These are phyloP conservation scores for Wickerhamiella musiphila DNA, from an alignment of 805 yeast genomes.

Conservation along the genomic window DNA sequence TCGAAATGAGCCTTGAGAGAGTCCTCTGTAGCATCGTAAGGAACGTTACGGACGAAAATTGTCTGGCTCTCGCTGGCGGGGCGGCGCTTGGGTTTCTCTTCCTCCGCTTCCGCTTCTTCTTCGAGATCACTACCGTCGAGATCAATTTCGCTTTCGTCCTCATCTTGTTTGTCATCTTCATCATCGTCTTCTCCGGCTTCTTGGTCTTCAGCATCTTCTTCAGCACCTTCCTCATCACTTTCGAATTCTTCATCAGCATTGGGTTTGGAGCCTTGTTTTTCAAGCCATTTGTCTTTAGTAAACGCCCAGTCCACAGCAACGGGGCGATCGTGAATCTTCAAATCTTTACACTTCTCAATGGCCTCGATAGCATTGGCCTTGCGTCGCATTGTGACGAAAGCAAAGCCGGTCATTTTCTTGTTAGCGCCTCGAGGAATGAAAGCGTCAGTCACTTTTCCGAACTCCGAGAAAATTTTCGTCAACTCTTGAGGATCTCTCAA, in stretches of 20 bases:
- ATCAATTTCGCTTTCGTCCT: conserved; percentile 21
- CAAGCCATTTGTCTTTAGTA: conserved; percentile 68
- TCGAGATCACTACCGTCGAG: conserved; percentile 23
- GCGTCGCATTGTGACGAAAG: conserved; percentile 79
- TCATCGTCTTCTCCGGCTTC: conserved; percentile 17
- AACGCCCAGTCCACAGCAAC: conserved; percentile 92
- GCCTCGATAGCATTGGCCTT: conserved; percentile 64
- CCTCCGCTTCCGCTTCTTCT: conserved; percentile 18
- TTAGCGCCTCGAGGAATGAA: conserved; percentile 75
- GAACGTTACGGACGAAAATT: conserved; percentile 78
- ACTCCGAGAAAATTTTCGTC: conserved; percentile 51
- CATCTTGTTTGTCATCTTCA: conserved; percentile 17
- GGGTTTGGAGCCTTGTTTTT: conserved; percentile 23
- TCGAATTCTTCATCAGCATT: conserved; percentile 17
- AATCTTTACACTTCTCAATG: conserved; percentile 51
- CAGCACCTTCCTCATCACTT: conserved; percentile 19
- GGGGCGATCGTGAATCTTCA: conserved; percentile 73
- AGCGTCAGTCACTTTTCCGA: conserved; percentile 77
- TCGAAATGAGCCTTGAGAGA: conserved; percentile 58
- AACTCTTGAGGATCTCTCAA: conserved; percentile 61
- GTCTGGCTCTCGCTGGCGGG: conserved; percentile 28
- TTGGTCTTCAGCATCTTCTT: conserved; percentile 6
- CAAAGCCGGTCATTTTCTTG: conserved; percentile 88
- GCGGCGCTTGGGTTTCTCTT: conserved; percentile 17
- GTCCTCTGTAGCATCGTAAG: conserved; percentile 84